Evolutionary conservation across 345 rosid species (phyloP), one percentile per base, ranked within the genome.

Genomic region (Geranium brycei): DNA sequence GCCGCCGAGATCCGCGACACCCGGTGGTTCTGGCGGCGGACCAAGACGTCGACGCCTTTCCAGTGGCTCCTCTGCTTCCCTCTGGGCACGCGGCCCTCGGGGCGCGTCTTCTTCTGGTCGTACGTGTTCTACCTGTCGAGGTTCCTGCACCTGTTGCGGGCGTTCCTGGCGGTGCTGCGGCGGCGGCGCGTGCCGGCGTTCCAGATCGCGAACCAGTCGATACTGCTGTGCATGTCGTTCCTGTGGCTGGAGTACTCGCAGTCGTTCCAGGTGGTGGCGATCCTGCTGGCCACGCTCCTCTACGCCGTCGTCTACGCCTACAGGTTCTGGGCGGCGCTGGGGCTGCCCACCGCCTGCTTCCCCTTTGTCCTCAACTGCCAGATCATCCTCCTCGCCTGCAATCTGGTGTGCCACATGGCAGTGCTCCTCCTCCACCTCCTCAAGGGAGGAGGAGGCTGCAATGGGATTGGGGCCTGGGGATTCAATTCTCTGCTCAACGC

Each of bases 31-130:
- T 84, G 91, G 98, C 79, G 88, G 0, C 81, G 86, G 1, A 74
- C 80, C 14, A 72, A 74, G 59, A 66, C 82, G 1, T 23, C 28
- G 69, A 89, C 86, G 31, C 81, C 97, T 2, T 62, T 89, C 51
- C 96, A 89, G 60, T 91, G 98, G 98, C 84, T 91, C 28, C 92
- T 91, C 63, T 91, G 96, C 68, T 91, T 89, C 64, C 98, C 98
- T 0, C 81, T 85, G 16, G 98, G 98, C 0, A 91, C 91, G 16
- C 86, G 96, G 2, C 92, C 96, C 1, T 89, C 98, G 0, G 98
- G 96, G 12, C 95, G 96, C 3, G 98, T 91, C 64, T 91, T 91
- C 79, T 91, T 91, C 81, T 91, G 98, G 98, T 91, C 98, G 0
- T 91, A 91, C 73, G 71, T 76, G 13, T 91, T 87, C 70, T 91